phyloP scores from a whole-genome alignment of 345 rosid genomes.

The Rhizophora apiculata region DNA sequence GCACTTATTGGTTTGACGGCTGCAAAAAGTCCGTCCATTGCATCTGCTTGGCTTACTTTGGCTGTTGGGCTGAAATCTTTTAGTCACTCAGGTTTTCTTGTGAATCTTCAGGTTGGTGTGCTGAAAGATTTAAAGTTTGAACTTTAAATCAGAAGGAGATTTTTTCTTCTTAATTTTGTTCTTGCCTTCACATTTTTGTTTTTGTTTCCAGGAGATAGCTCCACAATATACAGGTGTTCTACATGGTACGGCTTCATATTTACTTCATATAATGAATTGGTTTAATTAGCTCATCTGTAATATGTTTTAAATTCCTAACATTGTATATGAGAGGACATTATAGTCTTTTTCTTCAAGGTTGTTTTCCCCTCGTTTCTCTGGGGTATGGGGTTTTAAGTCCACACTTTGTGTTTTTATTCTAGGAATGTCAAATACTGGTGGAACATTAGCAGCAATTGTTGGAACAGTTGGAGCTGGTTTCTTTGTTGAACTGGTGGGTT shows the following conservation, averaged over 20 bases:
- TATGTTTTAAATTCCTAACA: background rate
- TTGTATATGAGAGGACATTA: no score
- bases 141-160: background rate
- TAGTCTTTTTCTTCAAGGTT: no score
- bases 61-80: constrained; percentile 90
- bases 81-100: constrained; percentile 94
- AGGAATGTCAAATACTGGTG: constrained; percentile 88
- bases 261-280: background rate
- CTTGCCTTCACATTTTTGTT: constrained; percentile 23
- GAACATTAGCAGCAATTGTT: constrained; percentile 82
- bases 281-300: constrained; percentile 1
- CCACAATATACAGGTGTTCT: constrained; percentile 88
- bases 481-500: constrained; percentile 83
- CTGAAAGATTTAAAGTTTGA: background rate
- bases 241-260: constrained; percentile 49
- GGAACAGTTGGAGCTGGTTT: constrained; percentile 97
- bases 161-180: constrained; percentile 4
- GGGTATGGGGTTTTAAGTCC: no score
- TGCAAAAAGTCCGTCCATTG: constrained; percentile 62
- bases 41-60: constrained; percentile 92
- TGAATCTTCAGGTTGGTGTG: constrained; percentile 77
- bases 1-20: constrained; percentile 76
- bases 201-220: constrained; percentile 69
- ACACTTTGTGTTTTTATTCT: constrained; percentile 15
- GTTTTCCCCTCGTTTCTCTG: no score